Evolutionary conservation across 441 rosid genomes (phyloP).

Genomic region (Arabidopsis hybrid): DNA sequence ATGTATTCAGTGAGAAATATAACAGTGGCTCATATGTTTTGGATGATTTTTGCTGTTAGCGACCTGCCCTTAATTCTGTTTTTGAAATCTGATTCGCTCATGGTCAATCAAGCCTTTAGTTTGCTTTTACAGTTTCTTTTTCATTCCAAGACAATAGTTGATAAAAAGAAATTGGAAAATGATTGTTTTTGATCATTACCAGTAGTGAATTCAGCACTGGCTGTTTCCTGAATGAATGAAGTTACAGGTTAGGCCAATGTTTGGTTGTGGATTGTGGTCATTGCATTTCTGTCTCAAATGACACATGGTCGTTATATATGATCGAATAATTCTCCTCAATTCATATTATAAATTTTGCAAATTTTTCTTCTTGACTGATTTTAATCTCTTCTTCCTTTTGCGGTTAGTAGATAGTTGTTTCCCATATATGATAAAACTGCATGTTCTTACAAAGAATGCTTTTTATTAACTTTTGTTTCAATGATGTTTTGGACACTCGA

Average conservation of each 20-base stretch:
- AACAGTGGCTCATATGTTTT: slow-evolving; percentile 7
- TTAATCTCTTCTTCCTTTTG: background rate
- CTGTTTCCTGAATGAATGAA: slow-evolving; percentile 8
- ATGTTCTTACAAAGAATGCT: background rate
- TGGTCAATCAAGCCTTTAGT: slow-evolving; percentile 1
- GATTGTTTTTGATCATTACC: slow-evolving; percentile 7
- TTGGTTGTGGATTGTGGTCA: background rate
- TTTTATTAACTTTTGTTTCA: background rate
- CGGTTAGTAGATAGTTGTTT: slow-evolving; percentile 14
- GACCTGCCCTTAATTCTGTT: slow-evolving; percentile 1
- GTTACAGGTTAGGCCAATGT: slow-evolving; percentile 9
- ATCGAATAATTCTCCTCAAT: background rate
- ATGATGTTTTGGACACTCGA: background rate
- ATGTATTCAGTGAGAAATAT: background rate
- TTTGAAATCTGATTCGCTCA: slow-evolving; percentile 1
- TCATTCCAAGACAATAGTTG: background rate
- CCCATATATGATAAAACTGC: slow-evolving; percentile 5
- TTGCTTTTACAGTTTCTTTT: slow-evolving; percentile 1
- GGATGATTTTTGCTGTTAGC: slow-evolving; percentile 15
- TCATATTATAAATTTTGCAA: background rate
- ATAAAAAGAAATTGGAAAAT: background rate
- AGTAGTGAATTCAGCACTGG: background rate
- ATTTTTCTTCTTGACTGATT: background rate
- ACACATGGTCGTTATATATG: background rate
- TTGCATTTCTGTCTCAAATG: background rate